Conservation (phyloP, 2,329 filamentous ascomycete genomes). For the Ceratocystis harringtonii region DNA sequence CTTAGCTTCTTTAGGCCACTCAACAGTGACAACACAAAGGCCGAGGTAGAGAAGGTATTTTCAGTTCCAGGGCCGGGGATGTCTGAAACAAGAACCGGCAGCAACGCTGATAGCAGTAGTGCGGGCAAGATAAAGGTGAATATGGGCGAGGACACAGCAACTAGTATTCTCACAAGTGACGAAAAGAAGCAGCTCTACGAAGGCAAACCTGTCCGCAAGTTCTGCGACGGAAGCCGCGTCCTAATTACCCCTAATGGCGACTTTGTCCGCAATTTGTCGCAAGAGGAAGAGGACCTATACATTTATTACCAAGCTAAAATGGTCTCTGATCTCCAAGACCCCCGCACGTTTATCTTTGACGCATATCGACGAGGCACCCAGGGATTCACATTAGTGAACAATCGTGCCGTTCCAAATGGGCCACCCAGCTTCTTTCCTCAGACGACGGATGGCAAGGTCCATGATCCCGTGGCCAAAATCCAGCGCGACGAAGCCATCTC, state of each 20-base stretch:
- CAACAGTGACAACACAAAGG: conserved; percentile 19
- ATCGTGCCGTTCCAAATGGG: conserved; percentile 49
- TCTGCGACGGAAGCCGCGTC: conserved; percentile 44
- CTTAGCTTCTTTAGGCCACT: conserved; percentile 28
- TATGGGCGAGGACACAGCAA: not conserved
- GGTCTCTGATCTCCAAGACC: conserved; percentile 34
- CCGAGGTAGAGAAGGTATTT: conserved; percentile 7
- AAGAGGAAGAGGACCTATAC: conserved; percentile 55
- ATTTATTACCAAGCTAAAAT: conserved; percentile 51
- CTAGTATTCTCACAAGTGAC: conserved; percentile 33
- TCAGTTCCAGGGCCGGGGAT: not conserved
- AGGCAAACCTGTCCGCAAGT: conserved; percentile 45
- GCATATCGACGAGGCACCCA: conserved; percentile 28
- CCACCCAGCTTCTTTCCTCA: conserved; percentile 46
- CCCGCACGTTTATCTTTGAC: conserved; percentile 40
- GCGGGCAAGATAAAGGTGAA: conserved; percentile 12
- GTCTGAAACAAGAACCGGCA: not conserved
- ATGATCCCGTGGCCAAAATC: conserved; percentile 49
- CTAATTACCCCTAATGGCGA: conserved; percentile 64
- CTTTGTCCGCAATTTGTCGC: conserved; percentile 55
- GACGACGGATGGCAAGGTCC: conserved; percentile 31
- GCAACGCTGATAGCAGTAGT: not conserved
- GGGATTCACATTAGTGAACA: conserved; percentile 45
- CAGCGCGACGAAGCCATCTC: conserved; percentile 50
- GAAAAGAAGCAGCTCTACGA: conserved; percentile 41